Conservation (phyloP, 2,329 filamentous ascomycete genomes). For the Cladosporium sp. region DNA sequence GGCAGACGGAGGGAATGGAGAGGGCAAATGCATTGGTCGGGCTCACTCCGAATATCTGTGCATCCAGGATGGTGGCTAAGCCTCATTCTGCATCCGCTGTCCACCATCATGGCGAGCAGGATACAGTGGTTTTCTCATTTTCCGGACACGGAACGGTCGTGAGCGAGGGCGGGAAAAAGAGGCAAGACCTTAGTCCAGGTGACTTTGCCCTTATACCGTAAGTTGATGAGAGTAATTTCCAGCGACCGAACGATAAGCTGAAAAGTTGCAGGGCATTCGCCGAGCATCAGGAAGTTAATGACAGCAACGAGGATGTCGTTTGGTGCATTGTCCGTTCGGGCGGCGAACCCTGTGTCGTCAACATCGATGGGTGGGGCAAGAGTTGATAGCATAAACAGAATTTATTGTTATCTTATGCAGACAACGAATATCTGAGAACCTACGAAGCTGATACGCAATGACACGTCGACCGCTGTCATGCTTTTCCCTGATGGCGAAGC, state of each 20-base stretch:
- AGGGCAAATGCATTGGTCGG: conserved; percentile 54
- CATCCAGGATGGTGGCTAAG: conserved; percentile 58
- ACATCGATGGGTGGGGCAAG: conserved; percentile 56
- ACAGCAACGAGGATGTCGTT: conserved; percentile 55
- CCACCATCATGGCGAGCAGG: conserved; percentile 65
- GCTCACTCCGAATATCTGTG: conserved; percentile 60
- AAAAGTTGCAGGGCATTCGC: conserved; percentile 45
- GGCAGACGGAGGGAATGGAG: conserved; percentile 46
- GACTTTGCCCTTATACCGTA: conserved; percentile 63
- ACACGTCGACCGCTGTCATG: no score
- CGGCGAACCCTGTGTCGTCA: conserved; percentile 54
- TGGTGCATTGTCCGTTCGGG: conserved; percentile 63
- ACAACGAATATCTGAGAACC: no score
- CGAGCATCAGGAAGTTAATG: conserved; percentile 65
- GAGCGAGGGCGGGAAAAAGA: conserved; percentile 50
- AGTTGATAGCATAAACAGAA: conserved; percentile 11
- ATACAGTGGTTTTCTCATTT: conserved; percentile 60
- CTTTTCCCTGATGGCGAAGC: no score
- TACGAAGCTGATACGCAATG: no score
- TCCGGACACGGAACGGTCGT: conserved; percentile 57
- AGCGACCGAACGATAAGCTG: neutral
- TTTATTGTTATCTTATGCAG: no score
- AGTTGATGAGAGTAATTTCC: neutral
- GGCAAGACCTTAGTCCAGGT: conserved; percentile 53
- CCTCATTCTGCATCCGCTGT: conserved; percentile 57